These are phyloP conservation scores for Leishmania gerbilli DNA, from an alignment of 208 protist genomes.

Conservation along the genomic window DNA sequence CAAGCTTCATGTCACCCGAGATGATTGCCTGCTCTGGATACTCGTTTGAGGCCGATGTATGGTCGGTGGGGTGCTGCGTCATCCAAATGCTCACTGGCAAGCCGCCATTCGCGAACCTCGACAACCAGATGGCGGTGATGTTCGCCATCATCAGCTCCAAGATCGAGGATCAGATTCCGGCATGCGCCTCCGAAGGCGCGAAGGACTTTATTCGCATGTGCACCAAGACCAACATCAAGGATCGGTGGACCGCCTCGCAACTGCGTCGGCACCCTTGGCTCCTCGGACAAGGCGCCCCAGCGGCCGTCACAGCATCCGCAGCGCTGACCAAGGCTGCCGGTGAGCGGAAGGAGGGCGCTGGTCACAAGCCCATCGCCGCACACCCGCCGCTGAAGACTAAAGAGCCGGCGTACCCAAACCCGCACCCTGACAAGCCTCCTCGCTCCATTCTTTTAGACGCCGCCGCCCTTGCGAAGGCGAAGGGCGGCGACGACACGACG, in stretches of 20 bases:
- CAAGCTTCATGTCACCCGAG: slow-evolving; percentile 95
- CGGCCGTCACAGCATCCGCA: background rate
- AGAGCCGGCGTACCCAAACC: background rate
- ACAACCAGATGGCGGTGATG: slow-evolving; percentile 92
- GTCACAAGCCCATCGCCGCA: background rate
- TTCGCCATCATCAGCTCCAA: slow-evolving; percentile 87
- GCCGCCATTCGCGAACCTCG: slow-evolving; percentile 81
- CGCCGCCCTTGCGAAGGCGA: slow-evolving; percentile 15
- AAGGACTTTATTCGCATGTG: slow-evolving; percentile 79
- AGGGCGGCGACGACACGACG: background rate
- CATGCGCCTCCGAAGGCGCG: slow-evolving; percentile 54
- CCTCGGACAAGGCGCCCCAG: slow-evolving; percentile 13
- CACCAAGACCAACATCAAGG: slow-evolving; percentile 65
- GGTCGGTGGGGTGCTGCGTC: slow-evolving; percentile 92
- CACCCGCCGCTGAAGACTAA: slow-evolving; percentile 5
- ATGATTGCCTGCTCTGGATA: slow-evolving; percentile 91
- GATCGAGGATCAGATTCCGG: slow-evolving; percentile 72
- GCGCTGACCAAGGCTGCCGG: background rate
- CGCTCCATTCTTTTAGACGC: slow-evolving; percentile 33
- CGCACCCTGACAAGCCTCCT: slow-evolving; percentile 7
- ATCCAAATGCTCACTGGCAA: slow-evolving; percentile 91
- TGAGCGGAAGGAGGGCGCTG: background rate
- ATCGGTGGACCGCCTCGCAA: slow-evolving; percentile 62
- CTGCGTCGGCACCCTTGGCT: slow-evolving; percentile 82
- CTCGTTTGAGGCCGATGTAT: slow-evolving; percentile 89